phyloP scores from a whole-genome alignment of 192 early-diverging fungal species.

The Spizellomyces punctatus region DNA sequence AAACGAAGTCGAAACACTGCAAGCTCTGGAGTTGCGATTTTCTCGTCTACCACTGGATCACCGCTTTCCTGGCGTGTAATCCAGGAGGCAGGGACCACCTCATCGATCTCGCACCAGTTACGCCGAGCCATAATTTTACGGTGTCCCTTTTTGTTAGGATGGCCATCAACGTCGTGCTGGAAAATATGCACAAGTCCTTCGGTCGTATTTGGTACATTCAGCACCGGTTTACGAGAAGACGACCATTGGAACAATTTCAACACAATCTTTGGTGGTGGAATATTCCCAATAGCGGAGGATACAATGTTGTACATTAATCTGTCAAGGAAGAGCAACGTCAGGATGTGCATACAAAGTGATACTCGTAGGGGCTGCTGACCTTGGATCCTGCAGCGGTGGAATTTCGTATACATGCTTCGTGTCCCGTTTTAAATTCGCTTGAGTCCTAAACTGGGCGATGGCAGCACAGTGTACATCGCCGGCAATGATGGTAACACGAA shows the following conservation, averaged over 20 bases:
- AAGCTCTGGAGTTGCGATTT: background rate
- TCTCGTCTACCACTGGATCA: background rate
- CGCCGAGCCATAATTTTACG: constrained; percentile 23
- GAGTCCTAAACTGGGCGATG: constrained; percentile 14
- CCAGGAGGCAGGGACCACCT: constrained; percentile 5
- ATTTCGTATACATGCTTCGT: constrained; percentile 16
- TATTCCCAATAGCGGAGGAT: constrained; percentile 29
- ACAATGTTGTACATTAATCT: constrained; percentile 26
- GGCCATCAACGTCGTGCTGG: constrained; percentile 25
- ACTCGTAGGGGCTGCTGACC: background rate
- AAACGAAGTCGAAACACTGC: constrained; percentile 12
- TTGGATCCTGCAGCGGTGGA: constrained; percentile 8
- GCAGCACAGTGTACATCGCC: constrained; percentile 71
- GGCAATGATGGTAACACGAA: constrained; percentile 80
- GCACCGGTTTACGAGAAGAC: constrained; percentile 7
- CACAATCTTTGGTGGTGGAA: constrained; percentile 23
- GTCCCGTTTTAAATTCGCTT: background rate
- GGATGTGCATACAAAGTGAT: too few relatives aligned
- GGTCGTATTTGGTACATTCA: constrained; percentile 13
- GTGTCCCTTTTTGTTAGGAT: constrained; percentile 13
- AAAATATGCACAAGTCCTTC: constrained; percentile 22
- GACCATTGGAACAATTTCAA: constrained; percentile 24
- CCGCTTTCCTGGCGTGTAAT: background rate
- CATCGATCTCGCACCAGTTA: constrained; percentile 28
- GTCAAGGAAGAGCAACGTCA: background rate